These are phyloP conservation scores for Byssothecium circinans DNA, from an alignment of 2,329 filamentous ascomycete species.

Conservation along the genomic window DNA sequence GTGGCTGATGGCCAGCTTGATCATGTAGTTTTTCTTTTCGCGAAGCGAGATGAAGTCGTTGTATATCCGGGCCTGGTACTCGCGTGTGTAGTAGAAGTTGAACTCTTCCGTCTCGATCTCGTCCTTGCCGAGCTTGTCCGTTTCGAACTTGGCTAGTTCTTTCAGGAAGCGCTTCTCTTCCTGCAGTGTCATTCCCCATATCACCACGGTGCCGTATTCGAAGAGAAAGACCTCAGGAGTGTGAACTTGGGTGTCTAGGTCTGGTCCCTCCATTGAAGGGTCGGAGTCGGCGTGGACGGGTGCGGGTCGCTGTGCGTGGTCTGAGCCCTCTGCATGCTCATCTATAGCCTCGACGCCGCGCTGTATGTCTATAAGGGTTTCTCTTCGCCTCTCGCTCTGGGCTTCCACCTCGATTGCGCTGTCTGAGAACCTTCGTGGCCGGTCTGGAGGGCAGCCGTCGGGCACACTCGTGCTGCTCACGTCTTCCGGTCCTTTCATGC, in stretches of 20 bases:
- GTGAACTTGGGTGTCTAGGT: constrained; percentile 86
- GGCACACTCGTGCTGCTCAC: constrained; percentile 39
- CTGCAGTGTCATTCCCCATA: constrained; percentile 94
- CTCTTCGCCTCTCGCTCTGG: constrained; percentile 57
- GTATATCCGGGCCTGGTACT: constrained; percentile 98
- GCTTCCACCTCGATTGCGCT: constrained; percentile 70
- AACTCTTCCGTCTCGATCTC: constrained; percentile 96
- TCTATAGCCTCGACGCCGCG: constrained; percentile 33
- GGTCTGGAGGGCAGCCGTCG: constrained; percentile 25
- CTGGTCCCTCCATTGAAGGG: constrained; percentile 53
- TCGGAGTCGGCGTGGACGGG: constrained; percentile 36
- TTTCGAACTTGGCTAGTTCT: constrained; percentile 91
- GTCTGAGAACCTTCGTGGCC: constrained; percentile 71
- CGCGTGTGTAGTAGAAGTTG: constrained; percentile 98
- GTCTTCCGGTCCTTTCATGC: constrained; percentile 46
- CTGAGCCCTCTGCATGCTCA: constrained; percentile 29
- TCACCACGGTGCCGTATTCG: constrained; percentile 94
- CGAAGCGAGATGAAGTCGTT: constrained; percentile 97
- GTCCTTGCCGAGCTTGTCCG: constrained; percentile 82
- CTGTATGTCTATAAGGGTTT: constrained; percentile 66
- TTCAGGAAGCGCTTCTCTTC: constrained; percentile 91
- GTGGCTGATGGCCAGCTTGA: constrained; percentile 93
- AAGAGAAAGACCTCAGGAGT: constrained; percentile 95
- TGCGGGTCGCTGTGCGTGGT: constrained; percentile 26
- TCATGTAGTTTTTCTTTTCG: constrained; percentile 97